These are phyloP conservation scores for Ceriops zippeliana DNA, from an alignment of 345 rosid species.

Conservation along the genomic window DNA sequence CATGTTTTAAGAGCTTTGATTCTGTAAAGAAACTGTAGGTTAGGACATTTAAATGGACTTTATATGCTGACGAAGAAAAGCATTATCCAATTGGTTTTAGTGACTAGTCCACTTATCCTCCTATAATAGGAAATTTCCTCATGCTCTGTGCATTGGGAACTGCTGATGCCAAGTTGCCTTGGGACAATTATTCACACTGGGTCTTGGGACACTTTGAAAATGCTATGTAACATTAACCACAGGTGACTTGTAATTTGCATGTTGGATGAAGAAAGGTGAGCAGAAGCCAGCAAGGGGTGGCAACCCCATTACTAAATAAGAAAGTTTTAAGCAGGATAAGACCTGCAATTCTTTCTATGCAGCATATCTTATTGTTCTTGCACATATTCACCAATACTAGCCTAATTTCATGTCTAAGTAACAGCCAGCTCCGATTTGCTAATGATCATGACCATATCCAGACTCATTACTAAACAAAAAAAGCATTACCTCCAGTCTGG, in stretches of 20 bases:
- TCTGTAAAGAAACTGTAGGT: too few species aligned
- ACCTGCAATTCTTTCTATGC: not conserved
- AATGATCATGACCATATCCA: not conserved
- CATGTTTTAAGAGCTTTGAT: too few species aligned
- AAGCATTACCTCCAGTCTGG: slow-evolving; percentile 62
- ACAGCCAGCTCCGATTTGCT: not conserved
- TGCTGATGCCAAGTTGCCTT: too few species aligned
- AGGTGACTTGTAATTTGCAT: not conserved
- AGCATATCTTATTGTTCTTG: not conserved
- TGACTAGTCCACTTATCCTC: too few species aligned
- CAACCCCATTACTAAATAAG: too few species aligned
- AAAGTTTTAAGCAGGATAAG: not conserved
- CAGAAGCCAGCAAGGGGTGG: too few species aligned
- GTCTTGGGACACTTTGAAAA: slow-evolving; percentile 2
- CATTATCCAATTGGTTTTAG: too few species aligned
- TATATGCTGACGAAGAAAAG: too few species aligned
- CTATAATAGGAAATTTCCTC: too few species aligned
- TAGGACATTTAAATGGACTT: too few species aligned
- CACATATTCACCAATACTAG: not conserved
- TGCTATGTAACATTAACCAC: not conserved
- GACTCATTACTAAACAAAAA: not conserved
- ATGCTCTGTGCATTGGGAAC: too few species aligned
- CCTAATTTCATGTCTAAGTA: slow-evolving; percentile 4
- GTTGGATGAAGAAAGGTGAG: too few species aligned
- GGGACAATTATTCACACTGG: not conserved